A percentile compares a stretch with the other conserved stretches of the same genome.
phyloP scores from a whole-genome alignment of 768 basidiomycete genomes.

The Tylopilus intermedius region DNA sequence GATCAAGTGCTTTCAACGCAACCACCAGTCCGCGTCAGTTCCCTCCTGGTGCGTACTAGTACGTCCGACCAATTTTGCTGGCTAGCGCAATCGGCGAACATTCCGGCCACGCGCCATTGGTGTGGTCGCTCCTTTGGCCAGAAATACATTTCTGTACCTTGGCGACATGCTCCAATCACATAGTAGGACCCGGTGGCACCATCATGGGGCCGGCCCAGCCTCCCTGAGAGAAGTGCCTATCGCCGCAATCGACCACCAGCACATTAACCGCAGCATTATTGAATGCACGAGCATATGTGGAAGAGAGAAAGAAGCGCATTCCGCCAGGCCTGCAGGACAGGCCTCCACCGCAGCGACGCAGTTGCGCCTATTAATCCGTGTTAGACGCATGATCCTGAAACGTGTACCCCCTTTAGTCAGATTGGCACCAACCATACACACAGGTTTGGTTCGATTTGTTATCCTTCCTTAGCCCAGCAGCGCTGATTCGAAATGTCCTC shows the following conservation, averaged over 20 bases:
- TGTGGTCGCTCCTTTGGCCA: slow-evolving; percentile 1
- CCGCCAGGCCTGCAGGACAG: slow-evolving; percentile 6
- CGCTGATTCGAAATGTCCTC: slow-evolving; percentile 12
- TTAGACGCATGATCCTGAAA: slow-evolving; percentile 14
- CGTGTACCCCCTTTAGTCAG: slow-evolving; percentile 12
- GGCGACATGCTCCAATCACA: neutral
- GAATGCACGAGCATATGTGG: neutral
- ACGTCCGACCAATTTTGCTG: neutral
- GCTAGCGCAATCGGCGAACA: neutral
- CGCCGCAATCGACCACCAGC: neutral
- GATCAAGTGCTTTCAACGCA: neutral
- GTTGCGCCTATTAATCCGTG: slow-evolving; percentile 13
- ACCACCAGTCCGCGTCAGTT: neutral
- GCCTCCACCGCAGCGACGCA: neutral
- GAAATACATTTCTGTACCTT: slow-evolving; percentile 18
- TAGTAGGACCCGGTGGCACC: neutral
- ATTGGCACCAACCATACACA: neutral
- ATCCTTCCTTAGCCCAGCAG: neutral
- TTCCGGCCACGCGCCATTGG: neutral
- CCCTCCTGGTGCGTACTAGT: neutral
- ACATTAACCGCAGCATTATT: slow-evolving; percentile 2
- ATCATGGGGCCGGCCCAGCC: neutral
- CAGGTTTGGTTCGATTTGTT: slow-evolving; percentile 1
- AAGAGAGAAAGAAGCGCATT: neutral
- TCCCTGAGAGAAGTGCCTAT: neutral